Evolutionary conservation across 768 basidiomycete genomes (phyloP).

Genomic region (Termitomyces sp.): DNA sequence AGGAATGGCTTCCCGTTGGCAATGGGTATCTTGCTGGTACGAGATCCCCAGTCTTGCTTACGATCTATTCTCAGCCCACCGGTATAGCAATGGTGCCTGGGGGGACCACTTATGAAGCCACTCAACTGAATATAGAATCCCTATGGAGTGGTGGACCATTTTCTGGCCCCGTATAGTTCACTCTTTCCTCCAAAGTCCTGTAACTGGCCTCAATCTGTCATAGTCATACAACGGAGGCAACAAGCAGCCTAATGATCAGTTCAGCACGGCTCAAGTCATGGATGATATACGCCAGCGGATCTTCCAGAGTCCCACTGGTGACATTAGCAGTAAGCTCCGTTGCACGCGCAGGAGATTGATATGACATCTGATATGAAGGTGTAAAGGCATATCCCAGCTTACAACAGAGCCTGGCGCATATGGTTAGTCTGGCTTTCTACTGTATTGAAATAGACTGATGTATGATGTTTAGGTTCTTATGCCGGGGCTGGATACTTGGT

Average conservation of each 20-base stretch:
- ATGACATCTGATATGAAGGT: not conserved
- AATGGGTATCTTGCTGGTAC: conserved; percentile 68
- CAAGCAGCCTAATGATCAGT: conserved; percentile 37
- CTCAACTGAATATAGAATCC: conserved; percentile 70
- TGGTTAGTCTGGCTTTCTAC: conserved; percentile 32
- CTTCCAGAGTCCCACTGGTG: conserved; percentile 52
- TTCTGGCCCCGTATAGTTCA: conserved; percentile 46
- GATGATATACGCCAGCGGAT: conserved; percentile 47
- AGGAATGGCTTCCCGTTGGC: conserved; percentile 62
- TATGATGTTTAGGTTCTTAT: conserved; percentile 51
- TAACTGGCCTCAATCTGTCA: not conserved
- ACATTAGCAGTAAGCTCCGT: conserved; percentile 43
- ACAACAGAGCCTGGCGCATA: conserved; percentile 53
- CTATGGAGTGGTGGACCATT: conserved; percentile 76
- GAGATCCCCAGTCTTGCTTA: conserved; percentile 1
- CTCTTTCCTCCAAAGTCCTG: not conserved
- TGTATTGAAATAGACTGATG: not conserved
- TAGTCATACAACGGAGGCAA: conserved; percentile 73
- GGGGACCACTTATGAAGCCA: conserved; percentile 51
- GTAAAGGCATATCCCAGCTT: conserved; percentile 48
- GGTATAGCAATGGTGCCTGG: conserved; percentile 58
- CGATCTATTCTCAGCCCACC: not conserved
- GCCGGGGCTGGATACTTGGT: conserved; percentile 59
- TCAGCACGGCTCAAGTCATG: conserved; percentile 42
- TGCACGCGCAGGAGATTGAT: not conserved